Percentiles rank a stretch among this genome's conserved stretches.
Evolutionary conservation across 2,329 filamentous ascomycete genomes (phyloP).

Genomic region (Aspergillus tanneri): DNA sequence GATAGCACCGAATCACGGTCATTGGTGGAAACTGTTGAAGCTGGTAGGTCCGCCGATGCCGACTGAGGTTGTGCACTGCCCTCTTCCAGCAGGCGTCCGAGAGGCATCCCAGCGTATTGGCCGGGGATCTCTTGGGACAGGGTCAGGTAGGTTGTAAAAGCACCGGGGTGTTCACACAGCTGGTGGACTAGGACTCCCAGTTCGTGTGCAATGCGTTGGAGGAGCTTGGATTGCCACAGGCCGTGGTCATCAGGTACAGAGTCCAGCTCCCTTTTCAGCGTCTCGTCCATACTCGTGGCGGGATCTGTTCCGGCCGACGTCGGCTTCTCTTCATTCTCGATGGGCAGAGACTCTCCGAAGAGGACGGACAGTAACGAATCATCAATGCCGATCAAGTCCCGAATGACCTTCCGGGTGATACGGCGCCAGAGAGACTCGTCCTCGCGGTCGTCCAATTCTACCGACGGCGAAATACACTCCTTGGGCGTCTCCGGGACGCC

Average conservation of each 20-base stretch:
- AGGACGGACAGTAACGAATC: slow-evolving; percentile 80
- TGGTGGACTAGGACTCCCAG: slow-evolving; percentile 80
- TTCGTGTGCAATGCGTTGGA: slow-evolving; percentile 83
- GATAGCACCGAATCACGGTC: slow-evolving; percentile 33
- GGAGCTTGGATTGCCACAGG: slow-evolving; percentile 62
- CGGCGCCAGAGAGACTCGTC: slow-evolving; percentile 73
- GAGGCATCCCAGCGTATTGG: slow-evolving; percentile 75
- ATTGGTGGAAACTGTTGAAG: slow-evolving; percentile 21
- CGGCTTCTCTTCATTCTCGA: slow-evolving; percentile 28
- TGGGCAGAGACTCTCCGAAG: slow-evolving; percentile 72
- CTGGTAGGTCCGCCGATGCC: slow-evolving; percentile 14
- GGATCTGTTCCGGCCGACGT: slow-evolving; percentile 33
- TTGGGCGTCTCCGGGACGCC: slow-evolving; percentile 53
- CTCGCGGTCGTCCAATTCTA: slow-evolving; percentile 45
- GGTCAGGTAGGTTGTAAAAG: slow-evolving; percentile 77
- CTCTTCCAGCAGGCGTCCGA: slow-evolving; percentile 36
- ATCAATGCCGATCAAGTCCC: slow-evolving; percentile 87
- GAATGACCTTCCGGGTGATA: slow-evolving; percentile 81
- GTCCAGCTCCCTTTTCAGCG: slow-evolving; percentile 31
- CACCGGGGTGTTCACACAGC: slow-evolving; percentile 80
- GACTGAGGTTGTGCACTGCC: slow-evolving; percentile 16
- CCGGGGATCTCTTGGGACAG: slow-evolving; percentile 61
- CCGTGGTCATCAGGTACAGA: slow-evolving; percentile 28
- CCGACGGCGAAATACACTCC: slow-evolving; percentile 45
- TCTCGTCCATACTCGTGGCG: slow-evolving; percentile 31